Conservation (phyloP, 768 basidiomycete species). For the Hygrophoropsis aurantiaca region DNA sequence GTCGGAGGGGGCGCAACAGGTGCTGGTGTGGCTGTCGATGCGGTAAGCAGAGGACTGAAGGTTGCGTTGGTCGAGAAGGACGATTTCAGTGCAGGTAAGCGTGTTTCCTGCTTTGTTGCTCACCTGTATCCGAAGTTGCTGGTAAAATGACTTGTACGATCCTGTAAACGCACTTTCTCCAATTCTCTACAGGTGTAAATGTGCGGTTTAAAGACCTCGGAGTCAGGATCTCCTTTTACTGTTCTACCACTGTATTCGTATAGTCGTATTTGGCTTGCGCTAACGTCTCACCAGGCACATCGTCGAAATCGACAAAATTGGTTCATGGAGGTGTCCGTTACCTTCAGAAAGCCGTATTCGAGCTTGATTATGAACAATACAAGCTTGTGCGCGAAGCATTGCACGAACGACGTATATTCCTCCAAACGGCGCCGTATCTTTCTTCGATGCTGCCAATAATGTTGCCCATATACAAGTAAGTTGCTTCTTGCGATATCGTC, state of each 20-base stretch:
- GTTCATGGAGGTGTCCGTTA: conserved; percentile 98
- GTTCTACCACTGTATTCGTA: not conserved
- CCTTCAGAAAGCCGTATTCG: conserved; percentile 93
- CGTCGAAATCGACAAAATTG: conserved; percentile 96
- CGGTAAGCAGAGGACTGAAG: conserved; percentile 85
- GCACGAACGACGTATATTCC: conserved; percentile 88
- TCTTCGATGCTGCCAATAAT: conserved; percentile 94
- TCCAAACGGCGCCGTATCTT: conserved; percentile 94
- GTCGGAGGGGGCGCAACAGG: conserved; percentile 97
- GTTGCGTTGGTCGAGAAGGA: conserved; percentile 93
- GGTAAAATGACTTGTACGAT: not conserved
- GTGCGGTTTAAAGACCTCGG: too few species aligned
- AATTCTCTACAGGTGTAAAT: too few species aligned
- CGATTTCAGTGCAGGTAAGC: conserved; percentile 84
- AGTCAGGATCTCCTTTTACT: not conserved
- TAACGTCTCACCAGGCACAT: conserved; percentile 61
- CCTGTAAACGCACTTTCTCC: too few species aligned
- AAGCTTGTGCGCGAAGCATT: conserved; percentile 96
- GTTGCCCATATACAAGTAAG: conserved; percentile 91
- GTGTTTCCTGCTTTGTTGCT: not conserved
- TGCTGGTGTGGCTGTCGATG: conserved; percentile 95
- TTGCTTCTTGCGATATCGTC: conserved; percentile 1
- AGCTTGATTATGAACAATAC: conserved; percentile 94
- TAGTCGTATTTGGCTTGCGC: not conserved
- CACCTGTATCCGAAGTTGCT: not conserved